Percentiles rank a stretch among this genome's conserved stretches.
Evolutionary conservation across 148 eudicot genomes (phyloP).

Genomic region (Arctostaphylos glauca): DNA sequence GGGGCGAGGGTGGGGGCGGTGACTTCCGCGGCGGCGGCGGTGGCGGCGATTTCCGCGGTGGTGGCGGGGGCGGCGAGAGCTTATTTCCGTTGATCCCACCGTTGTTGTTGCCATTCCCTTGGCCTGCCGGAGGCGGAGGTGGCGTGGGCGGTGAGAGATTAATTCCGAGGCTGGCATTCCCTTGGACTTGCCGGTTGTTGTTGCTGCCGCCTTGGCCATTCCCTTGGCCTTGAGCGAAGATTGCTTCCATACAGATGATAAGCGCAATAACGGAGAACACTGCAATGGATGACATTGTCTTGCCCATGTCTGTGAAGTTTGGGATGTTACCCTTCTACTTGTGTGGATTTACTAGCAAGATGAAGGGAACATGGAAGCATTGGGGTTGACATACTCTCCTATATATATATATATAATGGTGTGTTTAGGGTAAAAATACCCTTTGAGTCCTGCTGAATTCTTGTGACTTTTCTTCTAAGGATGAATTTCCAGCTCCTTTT

Average conservation of each 20-base stretch:
- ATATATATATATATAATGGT: not conserved
- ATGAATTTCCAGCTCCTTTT: conserved; percentile 1
- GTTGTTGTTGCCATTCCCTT: no score
- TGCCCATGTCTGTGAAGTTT: not conserved
- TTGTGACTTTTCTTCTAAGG: not conserved
- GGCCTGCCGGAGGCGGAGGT: no score
- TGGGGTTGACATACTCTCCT: not conserved
- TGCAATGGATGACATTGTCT: conserved; percentile 12
- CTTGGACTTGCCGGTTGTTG: no score
- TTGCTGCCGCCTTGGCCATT: not conserved
- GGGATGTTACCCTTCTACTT: not conserved
- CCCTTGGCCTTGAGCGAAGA: conserved; percentile 13
- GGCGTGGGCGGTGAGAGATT: no score
- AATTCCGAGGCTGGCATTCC: no score
- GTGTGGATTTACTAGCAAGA: not conserved
- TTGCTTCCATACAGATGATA: conserved; percentile 21
- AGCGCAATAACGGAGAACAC: conserved; percentile 14
- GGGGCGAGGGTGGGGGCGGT: not conserved
- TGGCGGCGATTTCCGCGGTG: not conserved
- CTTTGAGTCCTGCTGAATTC: conserved; percentile 13
- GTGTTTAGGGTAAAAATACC: not conserved
- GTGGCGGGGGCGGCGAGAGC: not conserved
- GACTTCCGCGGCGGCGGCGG: not conserved
- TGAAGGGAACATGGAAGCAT: conserved; percentile 1
- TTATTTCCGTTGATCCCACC: no score